phyloP scores from a whole-genome alignment of 768 basidiomycete genomes.

The Lentinula aciculospora region DNA sequence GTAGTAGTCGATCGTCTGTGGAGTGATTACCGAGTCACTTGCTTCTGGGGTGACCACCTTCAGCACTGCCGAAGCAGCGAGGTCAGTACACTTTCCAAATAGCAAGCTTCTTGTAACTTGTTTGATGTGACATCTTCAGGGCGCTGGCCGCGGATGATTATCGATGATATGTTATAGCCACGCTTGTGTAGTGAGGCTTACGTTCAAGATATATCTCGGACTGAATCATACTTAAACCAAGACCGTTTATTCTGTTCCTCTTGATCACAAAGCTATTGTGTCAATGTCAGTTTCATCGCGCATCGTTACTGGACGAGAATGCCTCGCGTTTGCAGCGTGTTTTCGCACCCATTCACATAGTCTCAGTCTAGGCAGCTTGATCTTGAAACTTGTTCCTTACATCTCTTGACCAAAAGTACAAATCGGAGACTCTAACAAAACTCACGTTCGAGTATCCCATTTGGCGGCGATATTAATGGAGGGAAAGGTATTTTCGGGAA shows the following conservation, averaged over 20 bases:
- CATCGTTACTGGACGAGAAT: not conserved
- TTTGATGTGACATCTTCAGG: not conserved
- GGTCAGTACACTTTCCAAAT: not conserved
- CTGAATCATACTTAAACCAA: not conserved
- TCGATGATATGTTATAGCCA: not conserved
- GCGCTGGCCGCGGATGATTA: not conserved
- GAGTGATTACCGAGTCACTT: constrained; percentile 56
- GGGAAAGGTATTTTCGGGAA: not conserved
- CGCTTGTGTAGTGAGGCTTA: constrained; percentile 2
- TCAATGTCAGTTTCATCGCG: not conserved
- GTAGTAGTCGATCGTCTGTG: constrained; percentile 62
- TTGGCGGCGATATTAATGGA: not conserved
- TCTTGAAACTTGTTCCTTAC: not conserved
- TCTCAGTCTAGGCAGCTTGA: not conserved
- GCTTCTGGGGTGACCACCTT: constrained; percentile 48
- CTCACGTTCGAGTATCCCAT: not conserved
- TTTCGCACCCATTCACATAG: not conserved
- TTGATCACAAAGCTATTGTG: not conserved
- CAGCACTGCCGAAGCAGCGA: constrained; percentile 4
- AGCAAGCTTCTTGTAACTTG: not conserved
- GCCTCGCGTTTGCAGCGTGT: constrained; percentile 7
- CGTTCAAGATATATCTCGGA: not conserved
- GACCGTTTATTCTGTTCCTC: not conserved
- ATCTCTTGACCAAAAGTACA: not conserved
- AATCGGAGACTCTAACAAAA: not conserved